These are phyloP conservation scores for Neolentinus lepideus DNA, from an alignment of 1,284 basidiomycete genomes.

Conservation along the genomic window DNA sequence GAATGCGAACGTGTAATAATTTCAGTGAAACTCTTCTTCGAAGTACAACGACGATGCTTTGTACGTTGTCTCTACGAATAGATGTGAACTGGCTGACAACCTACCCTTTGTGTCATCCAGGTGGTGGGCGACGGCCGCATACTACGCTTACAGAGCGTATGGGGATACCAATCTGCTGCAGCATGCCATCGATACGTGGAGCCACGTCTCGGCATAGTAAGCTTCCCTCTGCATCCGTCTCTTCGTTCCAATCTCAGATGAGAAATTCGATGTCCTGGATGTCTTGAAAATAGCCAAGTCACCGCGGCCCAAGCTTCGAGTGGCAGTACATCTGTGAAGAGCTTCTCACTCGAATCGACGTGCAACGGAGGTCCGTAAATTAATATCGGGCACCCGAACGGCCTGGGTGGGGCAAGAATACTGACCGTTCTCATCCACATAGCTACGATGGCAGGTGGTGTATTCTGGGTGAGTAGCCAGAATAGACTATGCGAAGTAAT, in stretches of 20 bases:
- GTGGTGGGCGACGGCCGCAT: conserved; percentile 46
- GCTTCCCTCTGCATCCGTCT: conserved; percentile 9
- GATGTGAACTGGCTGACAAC: conserved; percentile 1
- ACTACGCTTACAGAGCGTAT: conserved; percentile 41
- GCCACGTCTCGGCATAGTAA: conserved; percentile 36
- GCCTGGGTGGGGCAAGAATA: neutral
- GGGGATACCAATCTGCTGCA: conserved; percentile 29
- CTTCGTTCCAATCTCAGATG: neutral
- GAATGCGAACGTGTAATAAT: neutral
- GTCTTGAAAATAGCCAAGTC: conserved; percentile 24
- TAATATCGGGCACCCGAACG: neutral
- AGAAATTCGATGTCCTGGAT: too few relatives aligned
- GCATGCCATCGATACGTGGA: conserved; percentile 42
- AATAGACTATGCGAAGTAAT: conserved; percentile 16
- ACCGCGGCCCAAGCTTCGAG: conserved; percentile 29
- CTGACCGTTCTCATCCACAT: neutral
- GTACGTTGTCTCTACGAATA: conserved; percentile 16
- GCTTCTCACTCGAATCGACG: conserved; percentile 28
- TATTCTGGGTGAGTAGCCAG: conserved; percentile 31
- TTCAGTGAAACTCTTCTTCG: conserved; percentile 10
- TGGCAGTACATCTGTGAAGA: conserved; percentile 29
- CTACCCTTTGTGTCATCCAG: conserved; percentile 13
- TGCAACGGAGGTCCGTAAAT: conserved; percentile 33
- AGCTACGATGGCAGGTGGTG: conserved; percentile 42
- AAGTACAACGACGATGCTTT: conserved; percentile 39